Base-by-base conservation (phyloP, 2,329 filamentous ascomycete genomes). In the Penicillium sp. region DNA sequence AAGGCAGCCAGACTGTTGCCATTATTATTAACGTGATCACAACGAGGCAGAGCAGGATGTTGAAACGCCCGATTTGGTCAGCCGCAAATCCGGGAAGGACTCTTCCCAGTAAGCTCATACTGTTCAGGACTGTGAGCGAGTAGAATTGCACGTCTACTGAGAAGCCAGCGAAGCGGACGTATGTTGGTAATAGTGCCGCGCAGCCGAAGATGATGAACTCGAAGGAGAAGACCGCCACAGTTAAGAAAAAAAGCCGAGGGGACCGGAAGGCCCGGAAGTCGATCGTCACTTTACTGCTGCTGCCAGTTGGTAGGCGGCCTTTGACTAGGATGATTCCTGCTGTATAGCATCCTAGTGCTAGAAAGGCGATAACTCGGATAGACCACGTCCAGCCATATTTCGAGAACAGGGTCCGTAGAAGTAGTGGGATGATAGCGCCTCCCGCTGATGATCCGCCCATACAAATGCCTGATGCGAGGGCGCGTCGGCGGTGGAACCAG, bases 121-220 rank as follows among this genome's bases (percentile, higher is more conserved):
- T n/a, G n/a, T n/a, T n/a, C n/a, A n/a, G n/a, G n/a, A n/a, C n/a
- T n/a, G n/a, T n/a, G n/a, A n/a, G n/a, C n/a, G n/a, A n/a, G n/a
- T n/a, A n/a, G n/a, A n/a, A n/a, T n/a, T n/a, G n/a, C n/a, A n/a
- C n/a, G n/a, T n/a, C n/a, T n/a, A n/a, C n/a, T n/a, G n/a, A n/a
- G n/a, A n/a, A n/a, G n/a, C n/a, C n/a, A n/a, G n/a, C n/a, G n/a
- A n/a, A n/a, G n/a, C n/a, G n/a, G n/a, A n/a, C n/a, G n/a, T n/a
- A n/a, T n/a, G n/a, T n/a, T n/a, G n/a, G n/a, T n/a, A n/a, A n/a
- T n/a, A n/a, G 65, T 1, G 71, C 72, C 1, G 71, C 68, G n/a
- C 72, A 68, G 12, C 73, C 73, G 37, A 77, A 77, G 13, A 77
- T 67, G 33, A 72, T 72, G 43, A 77, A 73, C 41, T 77, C 75